Percentiles rank a stretch among this genome's conserved stretches.
Conservation (phyloP, 805 yeast genomes). For the Lachancea sp. region DNA sequence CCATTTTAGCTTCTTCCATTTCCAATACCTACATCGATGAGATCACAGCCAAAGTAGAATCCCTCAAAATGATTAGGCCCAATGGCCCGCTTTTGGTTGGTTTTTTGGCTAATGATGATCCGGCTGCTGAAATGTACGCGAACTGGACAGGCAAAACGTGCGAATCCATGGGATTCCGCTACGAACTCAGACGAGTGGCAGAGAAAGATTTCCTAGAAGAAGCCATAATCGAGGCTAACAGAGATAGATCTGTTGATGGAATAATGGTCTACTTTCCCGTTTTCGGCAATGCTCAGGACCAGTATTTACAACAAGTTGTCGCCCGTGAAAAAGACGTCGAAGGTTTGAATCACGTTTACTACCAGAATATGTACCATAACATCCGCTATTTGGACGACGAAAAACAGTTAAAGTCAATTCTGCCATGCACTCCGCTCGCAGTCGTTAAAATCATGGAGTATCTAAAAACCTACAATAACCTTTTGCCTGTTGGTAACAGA, state of each 20-base stretch:
- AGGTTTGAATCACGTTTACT: conserved; percentile 84
- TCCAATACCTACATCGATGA: conserved; percentile 79
- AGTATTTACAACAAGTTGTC: conserved; percentile 89
- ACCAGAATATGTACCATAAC: conserved; percentile 93
- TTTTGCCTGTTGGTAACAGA: conserved; percentile 83
- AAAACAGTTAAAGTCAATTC: conserved; percentile 66
- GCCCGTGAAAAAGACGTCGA: conserved; percentile 92
- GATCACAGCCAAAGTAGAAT: conserved; percentile 49
- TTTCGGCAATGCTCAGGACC: conserved; percentile 91
- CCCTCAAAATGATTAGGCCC: conserved; percentile 32
- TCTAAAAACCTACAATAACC: conserved; percentile 75
- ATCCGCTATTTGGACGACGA: conserved; percentile 70
- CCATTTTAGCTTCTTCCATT: conserved; percentile 79
- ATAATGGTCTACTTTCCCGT: conserved; percentile 98
- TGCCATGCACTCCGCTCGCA: conserved; percentile 96
- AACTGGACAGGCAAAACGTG: conserved; percentile 93
- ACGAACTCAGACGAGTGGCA: conserved; percentile 62
- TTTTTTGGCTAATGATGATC: conserved; percentile 84
- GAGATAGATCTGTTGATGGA: conserved; percentile 71
- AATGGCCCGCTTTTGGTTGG: conserved; percentile 80
- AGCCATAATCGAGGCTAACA: conserved; percentile 74
- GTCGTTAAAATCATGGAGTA: conserved; percentile 88
- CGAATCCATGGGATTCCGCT: conserved; percentile 76
- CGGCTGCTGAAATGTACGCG: conserved; percentile 94
- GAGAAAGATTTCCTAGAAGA: conserved; percentile 82